These are phyloP conservation scores for Paecilomyces formosus DNA, from an alignment of 2,329 filamentous ascomycete species.

Conservation along the genomic window DNA sequence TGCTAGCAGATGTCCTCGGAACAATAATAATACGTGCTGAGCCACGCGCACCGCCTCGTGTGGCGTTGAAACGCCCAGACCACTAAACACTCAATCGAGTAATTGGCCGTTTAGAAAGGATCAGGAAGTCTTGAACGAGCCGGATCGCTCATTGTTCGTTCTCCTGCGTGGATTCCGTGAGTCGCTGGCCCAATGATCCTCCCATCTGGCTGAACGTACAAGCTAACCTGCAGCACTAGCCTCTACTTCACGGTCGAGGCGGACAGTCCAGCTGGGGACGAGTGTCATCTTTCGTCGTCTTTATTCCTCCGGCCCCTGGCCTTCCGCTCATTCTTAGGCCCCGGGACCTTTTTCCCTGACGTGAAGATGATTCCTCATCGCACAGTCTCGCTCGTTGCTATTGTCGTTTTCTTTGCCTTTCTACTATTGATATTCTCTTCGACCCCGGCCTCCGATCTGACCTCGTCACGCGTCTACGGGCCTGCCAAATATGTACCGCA, in stretches of 20 bases:
- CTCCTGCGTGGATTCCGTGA: background rate
- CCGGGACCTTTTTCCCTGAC: background rate
- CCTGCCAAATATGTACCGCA: slow-evolving; percentile 25
- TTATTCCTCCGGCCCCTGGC: background rate
- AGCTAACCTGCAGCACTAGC: background rate
- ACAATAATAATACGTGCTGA: background rate
- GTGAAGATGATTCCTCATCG: slow-evolving; percentile 33
- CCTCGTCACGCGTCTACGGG: slow-evolving; percentile 15
- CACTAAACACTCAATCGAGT: background rate
- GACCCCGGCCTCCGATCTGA: slow-evolving; percentile 22
- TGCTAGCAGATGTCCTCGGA: background rate
- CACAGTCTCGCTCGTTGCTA: slow-evolving; percentile 33
- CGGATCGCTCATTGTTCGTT: background rate
- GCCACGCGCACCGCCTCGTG: background rate
- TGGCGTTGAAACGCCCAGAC: background rate
- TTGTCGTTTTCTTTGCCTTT: slow-evolving; percentile 36
- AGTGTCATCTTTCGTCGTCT: background rate
- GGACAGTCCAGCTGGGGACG: background rate
- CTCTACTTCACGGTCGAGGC: background rate
- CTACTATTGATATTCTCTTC: slow-evolving; percentile 39
- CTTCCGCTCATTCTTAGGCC: background rate
- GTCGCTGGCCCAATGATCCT: background rate
- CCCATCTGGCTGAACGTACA: background rate
- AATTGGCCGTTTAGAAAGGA: background rate
- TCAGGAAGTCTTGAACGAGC: background rate